Conservation (phyloP, 768 basidiomycete species). For the Panaeolus cyanescens region DNA sequence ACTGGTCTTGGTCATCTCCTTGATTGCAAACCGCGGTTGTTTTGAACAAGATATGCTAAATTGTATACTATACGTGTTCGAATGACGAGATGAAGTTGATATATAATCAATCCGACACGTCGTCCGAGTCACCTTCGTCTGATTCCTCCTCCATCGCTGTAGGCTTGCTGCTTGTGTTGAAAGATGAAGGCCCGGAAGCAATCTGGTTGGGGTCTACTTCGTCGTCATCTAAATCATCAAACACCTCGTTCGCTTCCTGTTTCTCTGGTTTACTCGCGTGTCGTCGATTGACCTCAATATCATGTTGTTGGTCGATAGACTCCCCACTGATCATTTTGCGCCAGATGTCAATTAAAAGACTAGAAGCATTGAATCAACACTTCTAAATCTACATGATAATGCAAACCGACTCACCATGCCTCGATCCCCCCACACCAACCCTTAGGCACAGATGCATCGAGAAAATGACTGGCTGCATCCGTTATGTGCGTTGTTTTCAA, state of each 20-base stretch:
- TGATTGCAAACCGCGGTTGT: background rate
- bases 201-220: conserved; percentile 34
- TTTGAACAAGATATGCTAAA: background rate
- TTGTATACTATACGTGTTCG: no score
- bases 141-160: background rate
- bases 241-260: background rate
- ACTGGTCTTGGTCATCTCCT: conserved; percentile 78
- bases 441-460: conserved; percentile 32
- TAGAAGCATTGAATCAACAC: conserved; percentile 16
- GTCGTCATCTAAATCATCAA: conserved; percentile 27
- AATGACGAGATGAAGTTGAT: no score
- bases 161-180: background rate
- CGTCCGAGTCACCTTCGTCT: background rate
- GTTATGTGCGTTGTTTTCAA: conserved; percentile 18
- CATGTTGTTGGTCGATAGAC: conserved; percentile 48
- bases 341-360: conserved; percentile 47
- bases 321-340: conserved; percentile 44
- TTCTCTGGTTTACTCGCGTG: background rate
- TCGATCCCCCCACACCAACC: conserved; percentile 55
- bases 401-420: conserved; percentile 39
- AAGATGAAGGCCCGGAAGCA: background rate
- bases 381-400: background rate
- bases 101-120: background rate
- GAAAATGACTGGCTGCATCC: conserved; percentile 30
- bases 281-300: background rate